phyloP scores from a whole-genome alignment of 768 basidiomycete genomes.

The Mycena galopus region DNA sequence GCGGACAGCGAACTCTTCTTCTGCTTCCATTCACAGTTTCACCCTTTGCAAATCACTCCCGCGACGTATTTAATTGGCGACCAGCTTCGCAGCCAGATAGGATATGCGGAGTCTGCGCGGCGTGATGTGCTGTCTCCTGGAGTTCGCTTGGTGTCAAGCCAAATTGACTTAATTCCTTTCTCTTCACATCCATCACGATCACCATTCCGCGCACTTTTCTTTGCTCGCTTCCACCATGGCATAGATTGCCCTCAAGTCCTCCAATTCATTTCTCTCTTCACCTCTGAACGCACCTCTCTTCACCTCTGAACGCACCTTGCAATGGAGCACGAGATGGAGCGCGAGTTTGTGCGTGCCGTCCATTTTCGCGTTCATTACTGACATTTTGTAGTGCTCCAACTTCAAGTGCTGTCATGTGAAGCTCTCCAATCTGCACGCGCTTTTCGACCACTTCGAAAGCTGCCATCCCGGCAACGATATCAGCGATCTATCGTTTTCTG shows the following conservation, averaged over 20 bases:
- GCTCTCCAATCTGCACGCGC: conserved; percentile 26
- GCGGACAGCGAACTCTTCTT: not conserved
- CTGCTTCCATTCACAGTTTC: conserved; percentile 21
- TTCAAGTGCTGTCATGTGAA: conserved; percentile 30
- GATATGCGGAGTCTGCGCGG: conserved; percentile 1
- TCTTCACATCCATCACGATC: not conserved
- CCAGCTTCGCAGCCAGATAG: not conserved
- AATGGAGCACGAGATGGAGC: conserved; percentile 17
- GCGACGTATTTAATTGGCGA: not conserved
- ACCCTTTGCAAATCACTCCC: conserved; percentile 15
- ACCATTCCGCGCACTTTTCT: too few relatives aligned
- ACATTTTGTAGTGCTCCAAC: conserved; percentile 20
- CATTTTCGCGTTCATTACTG: not conserved
- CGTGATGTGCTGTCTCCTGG: conserved; percentile 30
- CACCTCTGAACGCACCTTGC: not conserved
- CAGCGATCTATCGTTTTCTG: not conserved
- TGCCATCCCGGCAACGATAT: conserved; percentile 15
- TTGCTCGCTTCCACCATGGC: conserved; percentile 15
- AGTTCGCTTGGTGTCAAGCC: conserved; percentile 19
- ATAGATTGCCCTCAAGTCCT: not conserved
- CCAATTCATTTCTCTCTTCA: not conserved
- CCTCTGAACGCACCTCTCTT: not conserved
- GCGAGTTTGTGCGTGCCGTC: conserved; percentile 27
- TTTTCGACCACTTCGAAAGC: conserved; percentile 22
- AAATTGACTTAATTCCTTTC: not conserved